phyloP scores from a whole-genome alignment of 495 filamentous ascomycete species.

The Daldinia bambusicola region DNA sequence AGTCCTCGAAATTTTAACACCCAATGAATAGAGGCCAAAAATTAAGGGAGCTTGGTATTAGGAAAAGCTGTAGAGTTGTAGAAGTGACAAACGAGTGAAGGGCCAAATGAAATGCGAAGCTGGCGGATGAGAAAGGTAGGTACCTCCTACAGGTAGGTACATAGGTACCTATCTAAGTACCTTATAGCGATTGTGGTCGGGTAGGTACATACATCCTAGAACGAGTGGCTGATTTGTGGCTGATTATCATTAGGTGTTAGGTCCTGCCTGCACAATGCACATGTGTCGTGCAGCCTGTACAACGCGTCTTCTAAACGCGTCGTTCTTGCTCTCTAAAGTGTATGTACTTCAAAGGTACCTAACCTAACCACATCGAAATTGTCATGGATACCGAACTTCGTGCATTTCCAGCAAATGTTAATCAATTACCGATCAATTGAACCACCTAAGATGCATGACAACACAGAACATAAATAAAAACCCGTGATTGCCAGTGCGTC shows the following conservation, averaged over 20 bases:
- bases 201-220: background rate
- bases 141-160: no score
- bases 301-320: constrained; percentile 7
- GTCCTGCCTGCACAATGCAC: no score
- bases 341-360: background rate
- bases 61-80: background rate
- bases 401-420: background rate
- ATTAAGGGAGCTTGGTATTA: background rate
- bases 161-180: background rate
- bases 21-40: no score
- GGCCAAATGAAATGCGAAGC: background rate
- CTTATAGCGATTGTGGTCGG: no score
- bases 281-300: background rate
- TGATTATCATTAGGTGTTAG: background rate
- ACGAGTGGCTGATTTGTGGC: constrained; percentile 1
- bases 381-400: background rate
- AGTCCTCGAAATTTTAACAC: background rate
- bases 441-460: background rate
- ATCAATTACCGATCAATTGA: background rate
- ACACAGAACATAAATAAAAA: background rate
- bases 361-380: background rate
- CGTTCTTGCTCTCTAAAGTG: background rate
- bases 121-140: background rate
- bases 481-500: background rate
- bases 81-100: background rate